Percentiles rank a stretch among this genome's conserved stretches.
Evolutionary conservation across 164 flowering plant genomes (phyloP).

Genomic region (Vitis rupestris): DNA sequence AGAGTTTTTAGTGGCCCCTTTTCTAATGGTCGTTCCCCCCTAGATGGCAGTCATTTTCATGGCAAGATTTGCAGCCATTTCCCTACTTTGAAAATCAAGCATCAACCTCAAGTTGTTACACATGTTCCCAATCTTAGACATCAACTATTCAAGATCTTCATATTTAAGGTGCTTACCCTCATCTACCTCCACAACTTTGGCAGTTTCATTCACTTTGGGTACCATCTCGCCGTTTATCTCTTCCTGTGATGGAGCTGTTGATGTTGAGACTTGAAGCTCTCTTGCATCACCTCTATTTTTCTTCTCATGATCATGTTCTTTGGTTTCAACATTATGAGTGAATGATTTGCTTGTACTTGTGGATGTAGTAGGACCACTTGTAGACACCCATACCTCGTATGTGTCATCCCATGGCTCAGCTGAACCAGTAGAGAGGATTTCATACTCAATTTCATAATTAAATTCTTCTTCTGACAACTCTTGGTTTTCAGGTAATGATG

Average conservation of each 20-base stretch:
- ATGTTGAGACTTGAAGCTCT: constrained; percentile 31
- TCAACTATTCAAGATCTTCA: constrained; percentile 77
- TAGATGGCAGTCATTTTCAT: constrained; percentile 94
- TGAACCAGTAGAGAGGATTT: constrained; percentile 71
- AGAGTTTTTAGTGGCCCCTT: too few species aligned
- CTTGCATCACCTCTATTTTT: constrained; percentile 7
- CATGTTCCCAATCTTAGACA: constrained; percentile 83
- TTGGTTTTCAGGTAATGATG: constrained; percentile 52
- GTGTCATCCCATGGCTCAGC: constrained; percentile 81
- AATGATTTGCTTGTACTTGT: constrained; percentile 7
- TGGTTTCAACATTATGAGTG: constrained; percentile 13
- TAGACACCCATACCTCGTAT: constrained; percentile 62
- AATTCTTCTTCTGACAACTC: constrained; percentile 79
- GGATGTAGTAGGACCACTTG: constrained; percentile 25
- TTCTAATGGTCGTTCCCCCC: constrained; percentile 30
- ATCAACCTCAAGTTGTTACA: constrained; percentile 74
- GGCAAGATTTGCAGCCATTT: constrained; percentile 91
- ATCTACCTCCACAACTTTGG: constrained; percentile 21
- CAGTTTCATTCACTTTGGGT: constrained; percentile 16
- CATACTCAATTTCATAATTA: constrained; percentile 80
- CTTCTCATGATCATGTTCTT: constrained; percentile 15
- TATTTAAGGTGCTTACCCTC: constrained; percentile 39
- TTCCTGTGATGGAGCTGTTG: constrained; percentile 22
- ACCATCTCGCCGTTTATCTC: constrained; percentile 16
- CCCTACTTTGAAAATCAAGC: constrained; percentile 92